These are phyloP conservation scores for Xylaria multiplex DNA, from an alignment of 2,329 filamentous ascomycete species.

Conservation along the genomic window DNA sequence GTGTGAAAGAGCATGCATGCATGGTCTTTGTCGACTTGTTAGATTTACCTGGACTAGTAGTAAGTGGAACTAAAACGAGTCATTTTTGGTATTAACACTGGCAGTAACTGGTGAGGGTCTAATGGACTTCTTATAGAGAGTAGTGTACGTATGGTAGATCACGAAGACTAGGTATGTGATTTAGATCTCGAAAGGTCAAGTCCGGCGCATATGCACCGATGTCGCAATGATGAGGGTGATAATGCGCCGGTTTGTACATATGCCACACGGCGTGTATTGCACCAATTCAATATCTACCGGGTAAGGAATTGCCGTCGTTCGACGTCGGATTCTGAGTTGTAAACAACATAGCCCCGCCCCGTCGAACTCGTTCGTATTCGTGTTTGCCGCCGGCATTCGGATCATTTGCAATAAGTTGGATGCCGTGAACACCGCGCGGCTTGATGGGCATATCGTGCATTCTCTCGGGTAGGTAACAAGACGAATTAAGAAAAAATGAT, in stretches of 20 bases:
- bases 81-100: neutral
- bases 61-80: slow-evolving; percentile 1
- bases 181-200: neutral
- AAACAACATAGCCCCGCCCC: slow-evolving; percentile 16
- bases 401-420: neutral
- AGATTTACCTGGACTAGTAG: neutral
- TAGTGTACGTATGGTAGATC: neutral
- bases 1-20: neutral
- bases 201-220: slow-evolving; percentile 12
- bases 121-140: slow-evolving; percentile 7
- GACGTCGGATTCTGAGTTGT: slow-evolving; percentile 18
- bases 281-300: slow-evolving; percentile 7
- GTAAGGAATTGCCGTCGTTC: slow-evolving; percentile 23
- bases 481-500: neutral
- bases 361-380: slow-evolving; percentile 31
- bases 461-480: neutral
- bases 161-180: slow-evolving; percentile 5
- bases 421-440: slow-evolving; percentile 8
- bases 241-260: slow-evolving; percentile 12
- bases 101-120: neutral
- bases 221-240: slow-evolving; percentile 17
- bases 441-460: neutral
- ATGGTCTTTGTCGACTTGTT: slow-evolving; percentile 5
- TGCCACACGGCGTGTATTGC: neutral
- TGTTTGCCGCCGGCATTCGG: slow-evolving; percentile 34